Conservation (phyloP, 2,329 filamentous ascomycete species). For the Neofusicoccum parvum region DNA sequence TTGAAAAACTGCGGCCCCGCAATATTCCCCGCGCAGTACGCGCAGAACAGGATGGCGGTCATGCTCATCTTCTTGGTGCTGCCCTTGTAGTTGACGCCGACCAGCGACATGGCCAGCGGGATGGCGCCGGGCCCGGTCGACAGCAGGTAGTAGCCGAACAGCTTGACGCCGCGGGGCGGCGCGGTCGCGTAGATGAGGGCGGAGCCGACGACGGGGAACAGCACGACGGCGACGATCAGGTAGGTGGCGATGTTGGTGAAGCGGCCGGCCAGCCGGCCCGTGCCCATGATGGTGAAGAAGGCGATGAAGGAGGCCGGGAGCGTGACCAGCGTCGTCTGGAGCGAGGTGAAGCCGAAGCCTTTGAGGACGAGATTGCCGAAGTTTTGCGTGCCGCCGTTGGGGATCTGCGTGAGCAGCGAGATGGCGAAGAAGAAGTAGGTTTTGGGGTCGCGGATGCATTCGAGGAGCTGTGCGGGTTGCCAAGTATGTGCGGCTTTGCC, state of each 20-base stretch:
- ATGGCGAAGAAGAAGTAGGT: conserved; percentile 24
- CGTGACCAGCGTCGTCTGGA: conserved; percentile 22
- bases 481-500: conserved; percentile 71
- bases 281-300: conserved; percentile 22
- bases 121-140: conserved; percentile 4
- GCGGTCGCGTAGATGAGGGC: conserved; percentile 15
- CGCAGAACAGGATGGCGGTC: conserved; percentile 16
- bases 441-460: conserved; percentile 30
- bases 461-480: conserved; percentile 66
- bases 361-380: conserved; percentile 25
- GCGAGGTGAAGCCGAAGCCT: conserved; percentile 23
- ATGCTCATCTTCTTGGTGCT: conserved; percentile 36
- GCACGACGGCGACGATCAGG: conserved; percentile 9
- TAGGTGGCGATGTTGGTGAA: conserved; percentile 6
- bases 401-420: conserved; percentile 20
- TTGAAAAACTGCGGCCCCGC: conserved; percentile 19
- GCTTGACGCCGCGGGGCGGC: conserved; percentile 17
- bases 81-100: conserved; percentile 31
- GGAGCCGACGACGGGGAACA: conserved; percentile 8
- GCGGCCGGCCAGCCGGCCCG: conserved; percentile 8
- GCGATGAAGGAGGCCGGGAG: conserved; percentile 28
- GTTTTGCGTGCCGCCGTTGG: conserved; percentile 24
- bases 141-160: conserved; percentile 20
- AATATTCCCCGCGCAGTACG: conserved; percentile 20
- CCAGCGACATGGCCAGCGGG: conserved; percentile 18